Percentiles rank a stretch among this genome's conserved stretches.
Evolutionary conservation across 2,329 filamentous ascomycete genomes (phyloP).

Genomic region (Pseudogymnoascus sp.): DNA sequence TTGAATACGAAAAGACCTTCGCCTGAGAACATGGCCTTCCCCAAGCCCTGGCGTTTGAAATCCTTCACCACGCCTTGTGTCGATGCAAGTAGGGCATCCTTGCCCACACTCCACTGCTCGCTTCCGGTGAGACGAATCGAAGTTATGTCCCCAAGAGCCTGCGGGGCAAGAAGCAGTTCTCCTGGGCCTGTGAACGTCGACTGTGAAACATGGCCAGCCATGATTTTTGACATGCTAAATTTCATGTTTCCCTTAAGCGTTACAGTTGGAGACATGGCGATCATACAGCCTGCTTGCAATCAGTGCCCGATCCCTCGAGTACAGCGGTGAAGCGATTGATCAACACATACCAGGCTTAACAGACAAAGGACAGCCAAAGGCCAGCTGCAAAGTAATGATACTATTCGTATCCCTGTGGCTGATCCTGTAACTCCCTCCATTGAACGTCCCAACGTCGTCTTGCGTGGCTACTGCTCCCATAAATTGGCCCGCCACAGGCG

Average conservation of each 20-base stretch:
- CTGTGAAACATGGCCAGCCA: slow-evolving; percentile 67
- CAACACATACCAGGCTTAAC: slow-evolving; percentile 61
- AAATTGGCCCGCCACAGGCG: slow-evolving; percentile 43
- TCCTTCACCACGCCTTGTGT: slow-evolving; percentile 86
- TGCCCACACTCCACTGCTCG: slow-evolving; percentile 75
- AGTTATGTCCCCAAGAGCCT: slow-evolving; percentile 75
- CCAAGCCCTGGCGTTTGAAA: slow-evolving; percentile 74
- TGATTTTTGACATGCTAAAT: slow-evolving; percentile 85
- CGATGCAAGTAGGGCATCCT: slow-evolving; percentile 75
- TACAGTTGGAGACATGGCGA: slow-evolving; percentile 86
- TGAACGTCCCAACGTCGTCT: slow-evolving; percentile 94
- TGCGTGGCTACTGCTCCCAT: slow-evolving; percentile 51
- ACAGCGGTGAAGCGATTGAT: not conserved
- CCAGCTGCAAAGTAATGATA: slow-evolving; percentile 79
- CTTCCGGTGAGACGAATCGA: slow-evolving; percentile 64
- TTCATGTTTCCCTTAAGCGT: slow-evolving; percentile 75
- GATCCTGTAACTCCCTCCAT: slow-evolving; percentile 88
- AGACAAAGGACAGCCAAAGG: slow-evolving; percentile 74
- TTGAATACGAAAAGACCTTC: slow-evolving; percentile 90
- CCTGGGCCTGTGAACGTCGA: slow-evolving; percentile 84
- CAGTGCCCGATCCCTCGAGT: not conserved
- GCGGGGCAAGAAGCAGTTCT: slow-evolving; percentile 76
- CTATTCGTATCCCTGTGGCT: slow-evolving; percentile 88
- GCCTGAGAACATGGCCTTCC: slow-evolving; percentile 88
- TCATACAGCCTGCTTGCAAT: slow-evolving; percentile 62